Base-by-base conservation (phyloP, 2,329 filamentous ascomycete genomes). In the Didymosphaeria variabile region DNA sequence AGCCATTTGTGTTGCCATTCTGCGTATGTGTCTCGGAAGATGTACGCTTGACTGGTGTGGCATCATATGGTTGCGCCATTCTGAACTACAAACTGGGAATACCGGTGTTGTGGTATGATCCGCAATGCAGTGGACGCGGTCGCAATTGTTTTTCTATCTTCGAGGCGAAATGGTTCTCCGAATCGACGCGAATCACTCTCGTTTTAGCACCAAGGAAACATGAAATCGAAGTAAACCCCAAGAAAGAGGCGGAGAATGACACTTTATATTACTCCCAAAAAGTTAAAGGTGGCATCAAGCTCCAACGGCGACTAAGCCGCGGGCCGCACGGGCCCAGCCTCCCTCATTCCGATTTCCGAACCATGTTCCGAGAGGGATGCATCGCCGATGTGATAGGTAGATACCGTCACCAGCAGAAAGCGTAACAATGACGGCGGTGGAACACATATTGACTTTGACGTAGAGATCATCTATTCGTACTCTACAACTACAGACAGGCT, bases 261-360 rank as follows among this genome's bases (percentile, higher is more conserved):
- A 51, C 31, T 55, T 63, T 63, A 58, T 60, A 60, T 63, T 29
- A 29, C 31, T 42, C 19, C 59, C 40, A 47, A 63, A 67, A 62
- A 62, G 59, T 69, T 62, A 71, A 75, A 67, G 65, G 72, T 75
- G 72, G 69, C 72, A 71, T 75, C 71, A 73, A 71, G 65, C 51
- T 57, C 66, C 66, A 69, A 64, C 53, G 26, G 5, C 45, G 9
- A 55, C 69, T 72, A 71, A 71, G 67, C 70, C 50, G 68, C 66
- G 65, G 63, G 65, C 31, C 56, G 67, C 63, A 63, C 61, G 57
- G 62, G 42, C 62, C 58, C 56, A 69, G 60, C 59, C 63, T 64
- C 65, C 57, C 38, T 38, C 29, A 15, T 26, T 67, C 65, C 63
- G 65, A 67, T 65, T 23, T 67, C 63, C 63, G 67, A 64, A 65